Base-by-base conservation (phyloP, 176 grass and related monocot genomes). In the Areca catechu region DNA sequence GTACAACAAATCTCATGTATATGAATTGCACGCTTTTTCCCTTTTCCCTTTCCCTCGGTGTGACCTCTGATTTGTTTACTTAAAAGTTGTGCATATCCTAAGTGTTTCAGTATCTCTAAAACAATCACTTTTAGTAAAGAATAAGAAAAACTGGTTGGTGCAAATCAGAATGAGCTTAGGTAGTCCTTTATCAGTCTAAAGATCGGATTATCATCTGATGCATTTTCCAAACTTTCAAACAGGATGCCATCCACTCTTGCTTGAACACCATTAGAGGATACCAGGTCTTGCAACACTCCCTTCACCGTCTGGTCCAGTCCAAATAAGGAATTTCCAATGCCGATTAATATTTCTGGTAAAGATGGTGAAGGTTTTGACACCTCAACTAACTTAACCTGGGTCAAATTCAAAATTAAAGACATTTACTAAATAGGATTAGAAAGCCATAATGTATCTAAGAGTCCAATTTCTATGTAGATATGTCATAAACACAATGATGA, bases 331-430 rank as follows among this genome's bases (percentile, higher is more conserved):
- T 75, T 79, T 22, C 77, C 78, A 20, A 88, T 78, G 52, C 80
- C 63, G 12, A 59, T 78, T 53, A 98, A 68, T 50, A 84, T 48
- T 20, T 85, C 84, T 3, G 68, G 65, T 70, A 92, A 61, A 62
- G 75, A 64, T 19, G 84, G 72, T 6, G 83, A 88, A 56, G 92
- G 69, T 76, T 76, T 92, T 48, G 84, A 85, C 20, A 85, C 5
- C 59, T 98, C 93, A 78, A 98, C 93, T 78, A 98, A 72, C 51
- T 63, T 77, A 51, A 98, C 82, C 87, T 97, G 72, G 28, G 84
- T 62, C 34, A 43, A 43, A 43, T 43, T 43, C 34, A 43, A 37
- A 68, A 76, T 28, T 74, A 21, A 48, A 66, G 15, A 62, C 29
- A 68, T 60, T 3, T 67, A 24, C 17, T 12, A 43, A 12, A 43